Base-by-base conservation (phyloP, 805 yeast species). In the Ogataea paradorogensis region DNA sequence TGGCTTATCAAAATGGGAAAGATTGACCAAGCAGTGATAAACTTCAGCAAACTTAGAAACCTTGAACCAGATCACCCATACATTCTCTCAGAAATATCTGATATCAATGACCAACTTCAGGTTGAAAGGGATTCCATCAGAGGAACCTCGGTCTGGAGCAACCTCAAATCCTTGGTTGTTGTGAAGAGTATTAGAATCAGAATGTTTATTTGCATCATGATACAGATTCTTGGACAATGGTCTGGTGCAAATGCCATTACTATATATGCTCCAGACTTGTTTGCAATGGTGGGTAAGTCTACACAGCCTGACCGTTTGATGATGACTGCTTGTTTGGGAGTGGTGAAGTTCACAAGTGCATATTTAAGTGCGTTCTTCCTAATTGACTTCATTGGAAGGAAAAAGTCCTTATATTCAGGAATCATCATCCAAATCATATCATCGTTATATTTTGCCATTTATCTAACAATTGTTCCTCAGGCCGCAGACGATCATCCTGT, bases 201-300 rank as follows among this genome's bases (percentile, higher is more conserved):
- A 57, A 63, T 76, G 33, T 48, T 60, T 7, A 46, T 76, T 27
- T 71, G 76, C 30, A 40, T 66, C 25, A 43, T 56, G 40, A 63
- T 70, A 22, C 82, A 75, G 55, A 28, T 75, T 10, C 61, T 76
- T 27, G 73, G 73, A 26, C 81, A 77, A 58, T 77, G 81, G 81
- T 69, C 76, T n/a, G 80, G 80, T 36, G 76, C 80, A 6, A 71
- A 70, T 47, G 69, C 80, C 7, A 61, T 78, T 31, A 76, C 82
- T 3, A 73, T 76, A 34, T 78, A 77, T 48, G 75, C 81, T 27
- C 74, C 81, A 2, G 75, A 73, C 35, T 57, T 76, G 30, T 71
- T 75, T 44, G 67, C 66, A 4, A 59, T 73, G 43, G 69, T 70
- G 37, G 80, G 81, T 32, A 63, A 68, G 37, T 51, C 55, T 8